phyloP scores from a whole-genome alignment of 495 filamentous ascomycete genomes.

The Rostrohypoxylon terebratum region DNA sequence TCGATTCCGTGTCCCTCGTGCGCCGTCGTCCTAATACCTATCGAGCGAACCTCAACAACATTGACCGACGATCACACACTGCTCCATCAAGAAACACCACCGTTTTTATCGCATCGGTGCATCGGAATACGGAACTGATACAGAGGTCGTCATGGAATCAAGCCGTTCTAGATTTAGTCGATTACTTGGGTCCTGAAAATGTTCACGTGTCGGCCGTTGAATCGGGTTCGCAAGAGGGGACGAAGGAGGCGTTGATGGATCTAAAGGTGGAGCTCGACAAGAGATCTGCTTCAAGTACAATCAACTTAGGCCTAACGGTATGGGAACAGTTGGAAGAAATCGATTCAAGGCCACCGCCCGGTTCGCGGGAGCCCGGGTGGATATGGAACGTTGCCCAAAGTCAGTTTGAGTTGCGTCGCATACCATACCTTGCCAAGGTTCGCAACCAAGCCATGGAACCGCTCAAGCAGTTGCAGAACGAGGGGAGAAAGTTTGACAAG shows the following conservation, averaged over 20 bases:
- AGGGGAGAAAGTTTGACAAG: constrained; percentile 69
- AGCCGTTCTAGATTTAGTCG: constrained; percentile 65
- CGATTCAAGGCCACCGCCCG: constrained; percentile 57
- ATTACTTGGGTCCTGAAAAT: constrained; percentile 69
- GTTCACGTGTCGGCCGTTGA: constrained; percentile 76
- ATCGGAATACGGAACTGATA: constrained; percentile 73
- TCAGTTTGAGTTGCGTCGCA: constrained; percentile 68
- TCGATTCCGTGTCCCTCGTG: constrained; percentile 47
- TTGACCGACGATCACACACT: constrained; percentile 31
- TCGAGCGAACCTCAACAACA: constrained; percentile 29
- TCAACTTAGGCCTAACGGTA: constrained; percentile 65
- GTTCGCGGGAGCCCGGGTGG: constrained; percentile 61
- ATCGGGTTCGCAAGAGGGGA: constrained; percentile 74
- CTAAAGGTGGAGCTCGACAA: constrained; percentile 66
- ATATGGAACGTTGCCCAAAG: constrained; percentile 64
- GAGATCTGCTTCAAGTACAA: constrained; percentile 62
- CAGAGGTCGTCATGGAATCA: constrained; percentile 70
- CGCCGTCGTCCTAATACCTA: constrained; percentile 46
- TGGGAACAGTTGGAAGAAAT: constrained; percentile 68
- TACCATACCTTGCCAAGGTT: constrained; percentile 74
- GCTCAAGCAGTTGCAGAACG: constrained; percentile 52
- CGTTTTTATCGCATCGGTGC: constrained; percentile 73
- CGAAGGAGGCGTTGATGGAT: constrained; percentile 69
- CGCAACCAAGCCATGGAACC: constrained; percentile 69
- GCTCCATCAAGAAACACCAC: constrained; percentile 36